These are phyloP conservation scores for Dichomitus squalens DNA, from an alignment of 1,284 basidiomycete species.

Conservation along the genomic window DNA sequence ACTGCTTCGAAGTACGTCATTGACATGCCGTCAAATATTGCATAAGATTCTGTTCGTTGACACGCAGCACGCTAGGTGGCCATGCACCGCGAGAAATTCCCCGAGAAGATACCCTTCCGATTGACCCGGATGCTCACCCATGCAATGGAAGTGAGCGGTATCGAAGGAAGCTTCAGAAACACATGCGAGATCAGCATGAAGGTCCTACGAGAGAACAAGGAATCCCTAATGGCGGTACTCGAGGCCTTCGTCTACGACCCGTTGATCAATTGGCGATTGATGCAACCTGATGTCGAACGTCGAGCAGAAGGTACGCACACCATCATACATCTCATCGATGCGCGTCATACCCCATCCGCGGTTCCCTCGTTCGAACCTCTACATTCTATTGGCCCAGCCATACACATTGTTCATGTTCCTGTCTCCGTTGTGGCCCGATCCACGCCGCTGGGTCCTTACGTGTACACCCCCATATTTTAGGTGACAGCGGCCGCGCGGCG, in stretches of 20 bases:
- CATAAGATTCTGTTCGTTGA: neutral
- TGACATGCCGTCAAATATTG: neutral
- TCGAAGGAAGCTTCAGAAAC: conserved; percentile 95
- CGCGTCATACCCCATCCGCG: neutral
- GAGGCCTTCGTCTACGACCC: conserved; percentile 95
- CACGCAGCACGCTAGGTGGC: conserved; percentile 49
- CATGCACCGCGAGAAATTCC: conserved; percentile 97
- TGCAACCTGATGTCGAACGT: conserved; percentile 75
- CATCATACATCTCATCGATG: neutral
- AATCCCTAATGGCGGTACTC: conserved; percentile 96
- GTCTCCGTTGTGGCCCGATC: neutral
- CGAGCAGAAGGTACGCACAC: conserved; percentile 56
- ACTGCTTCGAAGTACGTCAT: conserved; percentile 74
- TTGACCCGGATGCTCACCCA: conserved; percentile 98
- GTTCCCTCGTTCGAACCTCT: neutral
- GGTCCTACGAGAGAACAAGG: conserved; percentile 95
- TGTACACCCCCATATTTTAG: conserved; percentile 26
- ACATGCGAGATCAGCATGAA: conserved; percentile 98
- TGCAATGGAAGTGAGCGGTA: conserved; percentile 99
- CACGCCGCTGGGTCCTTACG: conserved; percentile 12
- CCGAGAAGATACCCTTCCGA: conserved; percentile 98
- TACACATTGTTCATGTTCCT: neutral
- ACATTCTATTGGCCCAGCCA: neutral
- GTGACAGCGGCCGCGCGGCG: conserved; percentile 55
- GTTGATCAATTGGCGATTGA: conserved; percentile 85